A percentile compares a stretch with the other conserved stretches of the same genome.
phyloP scores from a whole-genome alignment of 805 yeast species.

The Blastobotrys attinorum region DNA sequence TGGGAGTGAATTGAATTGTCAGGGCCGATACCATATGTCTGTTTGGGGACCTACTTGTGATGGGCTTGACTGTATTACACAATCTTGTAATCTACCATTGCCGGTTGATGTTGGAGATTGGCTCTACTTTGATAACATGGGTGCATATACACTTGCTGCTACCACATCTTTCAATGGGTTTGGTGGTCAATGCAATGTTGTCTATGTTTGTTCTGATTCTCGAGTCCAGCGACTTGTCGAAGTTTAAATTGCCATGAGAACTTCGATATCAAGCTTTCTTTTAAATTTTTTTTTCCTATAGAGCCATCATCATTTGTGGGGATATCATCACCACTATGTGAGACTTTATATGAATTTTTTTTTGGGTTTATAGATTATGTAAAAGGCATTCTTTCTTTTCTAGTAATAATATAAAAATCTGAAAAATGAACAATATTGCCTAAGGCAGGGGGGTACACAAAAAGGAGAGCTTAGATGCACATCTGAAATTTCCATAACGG shows the following conservation, averaged over 20 bases:
- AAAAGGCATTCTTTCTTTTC: too few species aligned
- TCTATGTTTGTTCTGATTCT: slow-evolving; percentile 49
- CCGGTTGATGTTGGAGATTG: slow-evolving; percentile 82
- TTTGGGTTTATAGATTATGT: too few species aligned
- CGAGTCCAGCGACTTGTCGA: not conserved
- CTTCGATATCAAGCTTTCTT: not conserved
- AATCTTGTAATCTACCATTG: slow-evolving; percentile 43
- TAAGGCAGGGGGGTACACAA: too few species aligned
- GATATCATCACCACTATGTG: too few species aligned
- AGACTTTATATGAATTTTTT: too few species aligned
- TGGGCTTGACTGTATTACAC: slow-evolving; percentile 78
- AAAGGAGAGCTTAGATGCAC: too few species aligned
- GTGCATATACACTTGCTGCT: slow-evolving; percentile 91
- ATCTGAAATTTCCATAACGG: too few species aligned
- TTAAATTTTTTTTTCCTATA: not conserved
- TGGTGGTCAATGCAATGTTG: slow-evolving; percentile 44
- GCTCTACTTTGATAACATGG: slow-evolving; percentile 74
- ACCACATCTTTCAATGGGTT: slow-evolving; percentile 93
- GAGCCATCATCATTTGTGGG: too few species aligned
- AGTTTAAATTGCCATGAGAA: not conserved
- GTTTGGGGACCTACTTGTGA: slow-evolving; percentile 99
- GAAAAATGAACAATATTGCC: too few species aligned
- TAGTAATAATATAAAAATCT: too few species aligned
- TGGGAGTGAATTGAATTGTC: slow-evolving; percentile 8
- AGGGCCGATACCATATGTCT: slow-evolving; percentile 32